Percentiles rank a stretch among this genome's conserved stretches.
Evolutionary conservation across 192 early-diverging fungal species (phyloP).

Genomic region (Kickxella alabastrina): DNA sequence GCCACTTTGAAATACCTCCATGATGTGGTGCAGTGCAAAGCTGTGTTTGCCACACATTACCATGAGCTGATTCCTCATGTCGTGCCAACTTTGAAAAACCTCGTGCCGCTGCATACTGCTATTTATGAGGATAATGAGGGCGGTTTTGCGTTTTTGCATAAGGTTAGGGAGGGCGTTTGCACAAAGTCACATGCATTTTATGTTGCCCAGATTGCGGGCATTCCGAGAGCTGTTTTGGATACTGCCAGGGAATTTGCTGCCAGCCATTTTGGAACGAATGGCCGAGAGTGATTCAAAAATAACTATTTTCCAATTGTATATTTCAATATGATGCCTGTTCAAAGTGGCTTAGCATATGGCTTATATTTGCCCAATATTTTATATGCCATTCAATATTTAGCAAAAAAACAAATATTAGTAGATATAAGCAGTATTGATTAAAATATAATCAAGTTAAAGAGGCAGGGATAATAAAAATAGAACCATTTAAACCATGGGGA

Average conservation of each 20-base stretch:
- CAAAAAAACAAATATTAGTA: not conserved
- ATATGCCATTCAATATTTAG: not conserved
- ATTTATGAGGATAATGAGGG: constrained; percentile 40
- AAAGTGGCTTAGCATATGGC: not conserved
- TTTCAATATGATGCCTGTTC: not conserved
- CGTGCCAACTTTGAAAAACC: constrained; percentile 14
- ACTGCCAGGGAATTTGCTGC: constrained; percentile 29
- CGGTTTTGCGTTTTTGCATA: constrained; percentile 59
- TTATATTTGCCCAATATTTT: not conserved
- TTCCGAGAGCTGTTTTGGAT: constrained; percentile 50
- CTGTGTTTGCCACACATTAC: constrained; percentile 76
- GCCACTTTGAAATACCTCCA: constrained; percentile 62
- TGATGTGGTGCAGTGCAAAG: constrained; percentile 55
- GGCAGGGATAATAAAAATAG: too few relatives aligned
- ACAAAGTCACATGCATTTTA: constrained; percentile 66
- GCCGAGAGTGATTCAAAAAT: not conserved
- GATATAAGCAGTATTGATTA: too few relatives aligned
- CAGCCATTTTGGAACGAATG: not conserved
- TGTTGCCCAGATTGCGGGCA: constrained; percentile 67
- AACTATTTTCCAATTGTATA: not conserved
- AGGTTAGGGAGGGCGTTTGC: constrained; percentile 63
- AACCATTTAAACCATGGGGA: too few relatives aligned
- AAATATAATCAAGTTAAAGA: too few relatives aligned
- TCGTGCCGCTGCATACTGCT: constrained; percentile 26
- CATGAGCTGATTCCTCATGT: constrained; percentile 64